Evolutionary conservation across 2,329 filamentous ascomycete species (phyloP).

Genomic region (Ophiostoma australiae): DNA sequence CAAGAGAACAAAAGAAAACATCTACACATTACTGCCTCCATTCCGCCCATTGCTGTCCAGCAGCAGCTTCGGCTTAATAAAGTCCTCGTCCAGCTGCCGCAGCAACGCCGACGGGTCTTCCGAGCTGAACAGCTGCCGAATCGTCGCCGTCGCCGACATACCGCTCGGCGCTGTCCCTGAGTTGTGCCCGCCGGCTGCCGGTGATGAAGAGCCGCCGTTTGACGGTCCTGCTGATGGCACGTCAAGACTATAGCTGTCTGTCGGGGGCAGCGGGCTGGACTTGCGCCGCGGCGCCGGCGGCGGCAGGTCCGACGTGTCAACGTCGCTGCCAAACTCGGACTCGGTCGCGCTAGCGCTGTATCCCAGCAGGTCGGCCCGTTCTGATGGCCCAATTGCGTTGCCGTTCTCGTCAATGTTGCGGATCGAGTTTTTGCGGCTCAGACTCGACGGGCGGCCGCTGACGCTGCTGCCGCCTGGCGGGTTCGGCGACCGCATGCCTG

Average conservation of each 20-base stretch:
- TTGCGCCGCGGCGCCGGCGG: constrained; percentile 49
- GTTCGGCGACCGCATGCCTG: constrained; percentile 49
- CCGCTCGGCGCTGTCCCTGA: constrained; percentile 30
- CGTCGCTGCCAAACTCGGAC: constrained; percentile 51
- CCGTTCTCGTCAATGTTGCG: constrained; percentile 25
- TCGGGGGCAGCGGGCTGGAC: constrained; percentile 39
- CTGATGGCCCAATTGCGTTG: constrained; percentile 43
- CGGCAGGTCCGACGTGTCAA: constrained; percentile 62
- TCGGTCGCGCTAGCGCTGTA: constrained; percentile 46
- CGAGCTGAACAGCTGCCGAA: constrained; percentile 74
- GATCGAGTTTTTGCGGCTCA: constrained; percentile 49
- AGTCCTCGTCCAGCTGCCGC: constrained; percentile 79
- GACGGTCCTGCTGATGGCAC: constrained; percentile 31
- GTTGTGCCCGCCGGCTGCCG: not conserved
- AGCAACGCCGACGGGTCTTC: constrained; percentile 90
- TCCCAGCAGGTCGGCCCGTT: constrained; percentile 54
- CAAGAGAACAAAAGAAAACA: constrained; percentile 1
- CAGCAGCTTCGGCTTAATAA: constrained; percentile 31
- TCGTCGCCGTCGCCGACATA: constrained; percentile 68
- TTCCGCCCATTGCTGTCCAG: constrained; percentile 30
- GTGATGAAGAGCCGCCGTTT: constrained; percentile 23
- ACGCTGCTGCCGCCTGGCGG: constrained; percentile 25
- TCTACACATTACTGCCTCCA: constrained; percentile 25
- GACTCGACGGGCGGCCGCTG: constrained; percentile 42
- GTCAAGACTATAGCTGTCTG: constrained; percentile 20